Evolutionary conservation across 306 rosid genomes (phyloP).

Genomic region (Fagus sylvatica): DNA sequence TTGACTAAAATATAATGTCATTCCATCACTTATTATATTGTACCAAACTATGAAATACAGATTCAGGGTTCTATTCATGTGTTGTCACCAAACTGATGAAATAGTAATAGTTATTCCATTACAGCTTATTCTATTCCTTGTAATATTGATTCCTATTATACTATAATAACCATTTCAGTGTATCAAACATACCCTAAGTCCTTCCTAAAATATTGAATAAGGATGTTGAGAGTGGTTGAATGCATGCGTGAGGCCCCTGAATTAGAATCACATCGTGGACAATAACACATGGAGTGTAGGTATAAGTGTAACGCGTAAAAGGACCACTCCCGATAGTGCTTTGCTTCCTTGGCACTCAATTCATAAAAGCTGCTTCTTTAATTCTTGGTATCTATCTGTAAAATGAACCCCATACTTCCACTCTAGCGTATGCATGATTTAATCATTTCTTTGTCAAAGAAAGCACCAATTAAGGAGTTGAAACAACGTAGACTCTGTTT

Average conservation of each 20-base stretch:
- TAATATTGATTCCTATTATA: too few species aligned
- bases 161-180: too few species aligned
- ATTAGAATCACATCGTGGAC: constrained; percentile 3
- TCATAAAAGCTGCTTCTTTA: background rate
- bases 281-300: constrained; percentile 4
- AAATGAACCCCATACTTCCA: background rate
- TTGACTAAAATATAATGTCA: too few species aligned
- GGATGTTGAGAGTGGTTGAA: background rate
- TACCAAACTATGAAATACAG: too few species aligned
- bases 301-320: background rate
- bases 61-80: too few species aligned
- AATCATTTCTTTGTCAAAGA: background rate
- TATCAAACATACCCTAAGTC: too few species aligned
- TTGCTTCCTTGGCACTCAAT: constrained; percentile 24
- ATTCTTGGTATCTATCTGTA: background rate
- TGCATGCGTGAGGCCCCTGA: background rate
- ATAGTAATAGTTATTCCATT: too few species aligned
- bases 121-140: too few species aligned
- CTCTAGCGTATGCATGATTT: background rate
- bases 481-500: too few species aligned
- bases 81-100: too few species aligned
- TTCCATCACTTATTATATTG: too few species aligned
- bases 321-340: constrained; percentile 30
- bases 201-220: background rate
- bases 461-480: too few species aligned